Percentiles rank a stretch among this genome's conserved stretches.
Conservation (phyloP, 176 grass and related monocot species). For the Cenchrus americanus region DNA sequence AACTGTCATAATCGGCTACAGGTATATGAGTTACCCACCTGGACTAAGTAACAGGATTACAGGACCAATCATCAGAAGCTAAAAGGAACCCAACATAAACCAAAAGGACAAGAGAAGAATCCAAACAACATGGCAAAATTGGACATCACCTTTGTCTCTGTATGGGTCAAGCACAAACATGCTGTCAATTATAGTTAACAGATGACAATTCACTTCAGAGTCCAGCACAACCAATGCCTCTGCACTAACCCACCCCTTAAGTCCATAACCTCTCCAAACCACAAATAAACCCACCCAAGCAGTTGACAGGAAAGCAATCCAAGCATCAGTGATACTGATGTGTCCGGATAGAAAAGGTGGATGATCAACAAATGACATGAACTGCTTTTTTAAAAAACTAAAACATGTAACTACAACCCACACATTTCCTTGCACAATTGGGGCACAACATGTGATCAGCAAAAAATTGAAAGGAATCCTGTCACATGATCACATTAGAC, state of each 20-base stretch:
- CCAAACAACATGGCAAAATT: conserved; percentile 5
- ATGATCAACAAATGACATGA: conserved; percentile 17
- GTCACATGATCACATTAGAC: neutral
- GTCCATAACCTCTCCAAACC: neutral
- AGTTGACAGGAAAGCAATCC: neutral
- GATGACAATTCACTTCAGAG: neutral
- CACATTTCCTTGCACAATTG: conserved; percentile 6
- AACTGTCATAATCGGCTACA: neutral
- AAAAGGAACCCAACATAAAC: conserved; percentile 9
- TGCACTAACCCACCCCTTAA: neutral
- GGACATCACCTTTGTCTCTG: neutral
- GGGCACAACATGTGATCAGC: neutral
- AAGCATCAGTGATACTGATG: neutral
- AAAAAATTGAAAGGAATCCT: neutral
- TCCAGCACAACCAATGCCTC: neutral
- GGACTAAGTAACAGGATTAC: conserved; percentile 4
- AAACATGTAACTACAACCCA: neutral
- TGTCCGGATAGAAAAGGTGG: neutral
- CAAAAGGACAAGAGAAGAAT: neutral
- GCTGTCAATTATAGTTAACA: neutral
- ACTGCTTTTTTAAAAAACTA: neutral
- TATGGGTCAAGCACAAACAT: neutral
- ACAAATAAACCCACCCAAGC: neutral
- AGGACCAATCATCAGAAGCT: neutral
- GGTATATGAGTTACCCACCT: neutral